Evolutionary conservation across 192 early-diverging fungal species (phyloP).

Genomic region (Geranomyces michiganensis): DNA sequence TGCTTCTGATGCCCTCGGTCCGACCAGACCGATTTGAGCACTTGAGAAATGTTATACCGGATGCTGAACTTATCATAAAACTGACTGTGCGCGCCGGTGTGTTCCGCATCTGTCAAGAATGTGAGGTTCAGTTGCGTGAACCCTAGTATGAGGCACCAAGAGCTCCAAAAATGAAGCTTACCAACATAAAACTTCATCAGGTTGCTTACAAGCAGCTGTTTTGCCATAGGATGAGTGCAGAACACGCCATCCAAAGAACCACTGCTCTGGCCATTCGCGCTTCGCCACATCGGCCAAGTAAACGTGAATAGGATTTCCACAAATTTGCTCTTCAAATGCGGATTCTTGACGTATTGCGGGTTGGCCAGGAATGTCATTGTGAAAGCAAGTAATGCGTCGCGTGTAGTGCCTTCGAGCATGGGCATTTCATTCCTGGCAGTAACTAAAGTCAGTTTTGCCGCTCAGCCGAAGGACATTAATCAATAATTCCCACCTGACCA

Average conservation of each 20-base stretch:
- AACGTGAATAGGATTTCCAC: constrained; percentile 90
- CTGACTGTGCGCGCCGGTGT: constrained; percentile 87
- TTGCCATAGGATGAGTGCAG: constrained; percentile 74
- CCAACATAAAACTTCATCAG: constrained; percentile 91
- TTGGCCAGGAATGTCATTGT: constrained; percentile 80
- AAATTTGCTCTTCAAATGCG: constrained; percentile 91
- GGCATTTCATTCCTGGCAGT: constrained; percentile 41
- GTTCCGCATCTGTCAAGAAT: constrained; percentile 78
- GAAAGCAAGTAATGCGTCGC: constrained; percentile 63
- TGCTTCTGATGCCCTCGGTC: constrained; percentile 71
- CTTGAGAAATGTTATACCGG: constrained; percentile 92
- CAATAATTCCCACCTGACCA: constrained; percentile 56
- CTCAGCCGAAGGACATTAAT: background rate
- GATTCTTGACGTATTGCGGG: constrained; percentile 84
- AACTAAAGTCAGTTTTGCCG: background rate
- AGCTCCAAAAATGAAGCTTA: constrained; percentile 29
- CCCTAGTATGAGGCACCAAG: background rate
- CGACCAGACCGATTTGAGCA: constrained; percentile 81
- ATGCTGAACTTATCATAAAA: constrained; percentile 99
- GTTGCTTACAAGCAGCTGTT: constrained; percentile 75
- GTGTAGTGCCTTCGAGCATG: constrained; percentile 48
- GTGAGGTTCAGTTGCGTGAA: background rate
- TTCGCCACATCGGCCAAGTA: constrained; percentile 69
- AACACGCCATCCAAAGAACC: constrained; percentile 58
- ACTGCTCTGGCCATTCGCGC: constrained; percentile 30